Evolutionary conservation across 2,329 filamentous ascomycete species (phyloP), one percentile per base, ranked within the genome.

Genomic region (Scleromitrula shiraiana): DNA sequence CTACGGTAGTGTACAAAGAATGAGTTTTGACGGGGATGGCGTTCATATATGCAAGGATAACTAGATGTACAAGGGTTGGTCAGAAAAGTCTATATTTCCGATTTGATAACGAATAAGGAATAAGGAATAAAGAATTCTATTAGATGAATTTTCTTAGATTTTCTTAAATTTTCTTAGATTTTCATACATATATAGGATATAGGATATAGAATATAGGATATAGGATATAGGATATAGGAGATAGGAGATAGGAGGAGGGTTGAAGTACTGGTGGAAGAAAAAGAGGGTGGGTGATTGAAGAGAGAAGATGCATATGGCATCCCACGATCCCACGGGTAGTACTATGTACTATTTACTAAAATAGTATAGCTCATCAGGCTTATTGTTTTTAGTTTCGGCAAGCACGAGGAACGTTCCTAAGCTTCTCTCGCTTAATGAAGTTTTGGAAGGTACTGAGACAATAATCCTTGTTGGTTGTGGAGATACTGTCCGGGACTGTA

Each of bases 11-110:
- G n/a, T n/a, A n/a, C n/a, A n/a, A n/a, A n/a, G n/a, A n/a, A n/a
- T n/a, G n/a, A 24, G 45, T 37, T 26, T 43, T 42, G 45, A 42
- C 20, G n/a, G n/a, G 36, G 37, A 36, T 42, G 45, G 38, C 37
- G 24, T 41, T 43, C 45, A 48, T 29, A 22, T 35, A n/a, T n/a
- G n/a, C n/a, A n/a, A n/a, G n/a, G n/a, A n/a, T n/a, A n/a, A n/a
- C n/a, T n/a, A n/a, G n/a, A n/a, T 42, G 26, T 33, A 15, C 37
- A 40, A 40, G 37, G 38, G 24, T 40, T 40, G 14, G 24, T n/a
- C 14, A 20, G 39, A 33, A 6, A 2, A 35, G 32, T 35, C 3
- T 17, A 17, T 35, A 7, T 32, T 10, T 8, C 10, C 15, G 9
- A 23, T 17, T 8, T 23, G 17, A 42, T 33, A 9, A 24, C 40